A percentile compares a stretch with the other conserved stretches of the same genome.
These are phyloP conservation scores for Cordyceps militaris DNA, from an alignment of 2,329 filamentous ascomycete species.

Conservation along the genomic window DNA sequence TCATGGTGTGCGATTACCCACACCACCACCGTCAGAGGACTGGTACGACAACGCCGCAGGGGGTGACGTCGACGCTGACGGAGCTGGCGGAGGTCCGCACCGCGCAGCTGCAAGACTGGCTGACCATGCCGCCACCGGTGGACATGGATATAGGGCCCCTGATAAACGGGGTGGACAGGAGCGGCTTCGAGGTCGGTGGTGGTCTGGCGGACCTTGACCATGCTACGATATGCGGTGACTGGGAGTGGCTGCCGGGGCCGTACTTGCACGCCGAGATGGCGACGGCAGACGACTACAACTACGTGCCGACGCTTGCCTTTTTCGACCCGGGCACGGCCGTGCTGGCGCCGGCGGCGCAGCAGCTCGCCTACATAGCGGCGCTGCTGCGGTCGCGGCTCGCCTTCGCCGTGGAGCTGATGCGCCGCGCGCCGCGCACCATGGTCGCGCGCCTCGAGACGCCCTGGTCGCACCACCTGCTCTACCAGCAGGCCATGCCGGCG, in stretches of 20 bases:
- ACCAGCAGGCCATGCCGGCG: constrained; percentile 43
- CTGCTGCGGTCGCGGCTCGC: constrained; percentile 28
- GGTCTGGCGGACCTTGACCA: no score
- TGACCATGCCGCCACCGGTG: not conserved
- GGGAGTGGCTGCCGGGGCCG: no score
- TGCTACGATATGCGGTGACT: no score
- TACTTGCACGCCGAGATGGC: no score
- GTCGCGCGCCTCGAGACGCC: constrained; percentile 42
- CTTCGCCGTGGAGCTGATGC: constrained; percentile 44
- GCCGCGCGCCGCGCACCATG: constrained; percentile 41
- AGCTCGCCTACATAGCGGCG: constrained; percentile 19
- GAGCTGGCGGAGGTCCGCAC: not conserved
- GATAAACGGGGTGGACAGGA: no score
- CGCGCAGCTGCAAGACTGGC: no score
- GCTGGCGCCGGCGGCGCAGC: constrained; percentile 18
- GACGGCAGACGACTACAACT: not conserved
- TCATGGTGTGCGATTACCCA: constrained; percentile 41
- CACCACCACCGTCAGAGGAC: no score
- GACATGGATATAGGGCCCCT: no score
- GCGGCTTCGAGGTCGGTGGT: no score
- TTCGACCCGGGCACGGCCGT: not conserved
- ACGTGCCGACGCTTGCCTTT: not conserved
- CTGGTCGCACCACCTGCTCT: constrained; percentile 47
- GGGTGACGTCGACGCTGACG: not conserved
- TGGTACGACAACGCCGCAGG: no score